Evolutionary conservation across 371 early-diverging fungal genomes (phyloP), one percentile per base, ranked within the genome.

Genomic region (Saksenaea oblongispora): DNA sequence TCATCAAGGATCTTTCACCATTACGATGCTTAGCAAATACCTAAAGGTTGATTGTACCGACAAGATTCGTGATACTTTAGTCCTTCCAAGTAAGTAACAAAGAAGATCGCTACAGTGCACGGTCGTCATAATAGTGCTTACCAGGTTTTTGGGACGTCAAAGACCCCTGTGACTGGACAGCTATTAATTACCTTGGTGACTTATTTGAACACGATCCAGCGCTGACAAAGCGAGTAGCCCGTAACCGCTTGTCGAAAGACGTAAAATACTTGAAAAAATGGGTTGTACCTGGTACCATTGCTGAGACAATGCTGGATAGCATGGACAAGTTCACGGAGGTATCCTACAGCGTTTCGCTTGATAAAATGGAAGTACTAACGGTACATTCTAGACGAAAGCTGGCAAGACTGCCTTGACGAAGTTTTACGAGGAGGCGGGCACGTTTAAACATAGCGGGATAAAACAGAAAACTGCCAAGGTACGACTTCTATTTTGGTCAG

Each of bases 241-340:
- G n/a, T 26, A 31, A 31, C 14, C 17, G 28, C 35, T 28, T 34
- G 17, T 56, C 39, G 36, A 56, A 56, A 56, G 57, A 56, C 34
- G 57, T 34, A 18, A 56, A 56, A 35, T 36, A 56, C 57, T 17
- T 56, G 36, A 56, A 56, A 56, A 56, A 56, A 36, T n/a, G 34
- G 9, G 24, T 56, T 56, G 36, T 56, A 18, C 36, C 57, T 56
- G 57, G 57, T 35, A 56, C 36, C 18, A 24, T 58, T 58, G 59
- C 59, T 41, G 44, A 58, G 31, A 58, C 41, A 26, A 58, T 58
- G 26, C 28, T 44, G 28, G 44, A 1, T 42, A 42, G 35, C 11
- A 42, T 58, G 59, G 24, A 26, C 41, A 17, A 39, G 11, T 58
- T 58, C 42, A 58, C 14, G 54, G 14, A 35, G 56, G n/a, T 36